phyloP scores from a whole-genome alignment of 75 land plant genomes.

The Selaginella tamariscina region DNA sequence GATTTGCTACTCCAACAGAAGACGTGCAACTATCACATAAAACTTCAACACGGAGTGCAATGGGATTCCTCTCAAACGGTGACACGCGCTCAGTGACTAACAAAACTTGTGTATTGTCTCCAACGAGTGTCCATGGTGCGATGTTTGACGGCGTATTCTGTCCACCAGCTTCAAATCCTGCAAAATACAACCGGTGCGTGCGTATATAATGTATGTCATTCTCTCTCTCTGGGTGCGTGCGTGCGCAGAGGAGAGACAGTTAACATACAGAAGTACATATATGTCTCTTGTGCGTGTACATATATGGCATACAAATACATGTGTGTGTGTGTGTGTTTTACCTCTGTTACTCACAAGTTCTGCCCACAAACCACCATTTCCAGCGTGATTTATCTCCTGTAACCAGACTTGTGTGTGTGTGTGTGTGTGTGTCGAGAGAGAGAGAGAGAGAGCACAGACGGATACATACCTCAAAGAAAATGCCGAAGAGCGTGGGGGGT shows the following conservation, averaged over 20 bases:
- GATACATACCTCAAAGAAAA: slow-evolving; percentile 10
- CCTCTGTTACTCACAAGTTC: slow-evolving; percentile 12
- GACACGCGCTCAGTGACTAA: slow-evolving; percentile 4
- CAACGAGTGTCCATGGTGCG: slow-evolving; percentile 1
- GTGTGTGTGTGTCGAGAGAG: background rate
- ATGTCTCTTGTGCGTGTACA: no score
- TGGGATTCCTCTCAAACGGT: slow-evolving; percentile 6
- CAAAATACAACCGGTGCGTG: no score
- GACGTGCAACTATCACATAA: background rate
- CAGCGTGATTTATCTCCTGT: slow-evolving; percentile 9
- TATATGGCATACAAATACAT: no score
- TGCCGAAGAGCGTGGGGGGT: slow-evolving; percentile 5
- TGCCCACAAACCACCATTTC: slow-evolving; percentile 2
- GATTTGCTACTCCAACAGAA: slow-evolving; percentile 6
- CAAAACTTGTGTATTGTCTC: background rate
- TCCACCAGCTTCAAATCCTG: slow-evolving; percentile 10
- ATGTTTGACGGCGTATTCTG: slow-evolving; percentile 6
- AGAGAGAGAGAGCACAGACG: background rate
- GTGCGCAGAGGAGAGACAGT: no score
- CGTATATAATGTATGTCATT: no score
- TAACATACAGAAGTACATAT: no score
- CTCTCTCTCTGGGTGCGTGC: no score
- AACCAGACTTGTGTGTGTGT: background rate
- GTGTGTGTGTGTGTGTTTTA: no score
- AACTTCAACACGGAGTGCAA: slow-evolving; percentile 3